Evolutionary conservation across 2,329 filamentous ascomycete species (phyloP), one percentile per base, ranked within the genome.

Genomic region (Colletotrichum karsti): DNA sequence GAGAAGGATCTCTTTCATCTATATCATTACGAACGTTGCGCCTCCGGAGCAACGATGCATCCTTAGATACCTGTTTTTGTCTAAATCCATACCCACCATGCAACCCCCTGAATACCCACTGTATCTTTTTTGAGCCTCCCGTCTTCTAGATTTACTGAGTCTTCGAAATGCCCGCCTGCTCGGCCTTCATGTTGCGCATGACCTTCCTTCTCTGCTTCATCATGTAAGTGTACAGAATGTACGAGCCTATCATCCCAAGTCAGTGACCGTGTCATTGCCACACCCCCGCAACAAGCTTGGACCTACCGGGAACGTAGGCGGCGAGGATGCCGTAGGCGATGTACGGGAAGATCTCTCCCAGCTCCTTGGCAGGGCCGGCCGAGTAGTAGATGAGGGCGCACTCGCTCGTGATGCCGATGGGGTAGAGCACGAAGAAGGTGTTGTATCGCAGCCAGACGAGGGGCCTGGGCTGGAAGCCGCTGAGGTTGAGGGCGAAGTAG

Each of bases 141-240:
- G 41, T 57, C 26, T 53, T 5, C 7, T 18, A n/a, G 7, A 10
- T 28, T 42, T 13, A 63, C 39, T 55, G 69, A 37, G 66, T 66
- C 67, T 69, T 66, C 22, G 64, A 60, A n/a, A 35, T 46, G 10
- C 37, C 48, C 7, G 53, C 74, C 53, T 81, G 76, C 72, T 83
- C 75, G 28, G 77, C 74, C 80, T 87, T 88, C 76, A 90, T 88
- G 42, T 85, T 87, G 61, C 89, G 88, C 83, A 94, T 84, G 60
- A 95, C 89, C 87, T 94, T 97, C 72, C 89, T 87, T 73, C 95
- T 87, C 86, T 99, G 96, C 69, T 87, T 86, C 85, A 98, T 93
- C 96, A 99, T 98, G 81, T 99, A 93, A 22, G 93, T 94, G 78
- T 96, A 98, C 65, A 98, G 82, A 63, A 97, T 87, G 75, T 96